Evolutionary conservation across 805 yeast genomes (phyloP).

Genomic region (Ogataea sp.): DNA sequence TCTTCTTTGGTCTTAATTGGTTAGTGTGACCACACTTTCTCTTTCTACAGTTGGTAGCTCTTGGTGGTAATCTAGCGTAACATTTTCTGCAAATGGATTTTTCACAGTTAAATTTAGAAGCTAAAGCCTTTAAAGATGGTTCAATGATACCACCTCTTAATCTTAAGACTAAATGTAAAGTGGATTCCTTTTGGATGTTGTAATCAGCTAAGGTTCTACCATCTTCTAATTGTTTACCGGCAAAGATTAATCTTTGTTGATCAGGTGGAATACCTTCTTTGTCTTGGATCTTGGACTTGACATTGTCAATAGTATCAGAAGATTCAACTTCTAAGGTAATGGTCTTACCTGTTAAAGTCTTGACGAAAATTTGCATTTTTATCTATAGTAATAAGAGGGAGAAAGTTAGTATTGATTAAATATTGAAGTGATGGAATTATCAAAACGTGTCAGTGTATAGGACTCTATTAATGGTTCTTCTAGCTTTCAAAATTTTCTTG

Average conservation of each 20-base stretch:
- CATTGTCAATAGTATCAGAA: slow-evolving; percentile 92
- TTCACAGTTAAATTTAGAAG: slow-evolving; percentile 99
- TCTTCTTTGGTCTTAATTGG: slow-evolving; percentile 99
- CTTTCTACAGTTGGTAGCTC: slow-evolving; percentile 99
- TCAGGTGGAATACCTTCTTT: slow-evolving; percentile 97
- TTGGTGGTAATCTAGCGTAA: slow-evolving; percentile 99
- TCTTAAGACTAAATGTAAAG: slow-evolving; percentile 54
- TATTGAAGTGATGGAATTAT: not conserved
- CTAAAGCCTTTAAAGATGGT: slow-evolving; percentile 98
- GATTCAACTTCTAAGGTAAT: slow-evolving; percentile 83
- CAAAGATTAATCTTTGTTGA: slow-evolving; percentile 91
- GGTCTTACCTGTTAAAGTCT: slow-evolving; percentile 99
- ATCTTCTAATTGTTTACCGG: slow-evolving; percentile 94
- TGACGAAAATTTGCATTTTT: slow-evolving; percentile 93
- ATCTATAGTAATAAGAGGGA: slow-evolving; percentile 7
- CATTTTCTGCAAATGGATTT: slow-evolving; percentile 99
- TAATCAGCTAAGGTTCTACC: slow-evolving; percentile 92
- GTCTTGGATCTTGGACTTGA: slow-evolving; percentile 91
- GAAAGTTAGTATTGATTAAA: not conserved
- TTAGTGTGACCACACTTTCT: slow-evolving; percentile 99
- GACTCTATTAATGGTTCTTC: no score
- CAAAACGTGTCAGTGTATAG: no score
- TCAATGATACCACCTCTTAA: slow-evolving; percentile 86
- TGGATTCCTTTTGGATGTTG: slow-evolving; percentile 92
- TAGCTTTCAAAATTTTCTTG: no score